Evolutionary conservation across 2,329 filamentous ascomycete genomes (phyloP), one percentile per base, ranked within the genome.

Genomic region (Colletotrichum caudatum): DNA sequence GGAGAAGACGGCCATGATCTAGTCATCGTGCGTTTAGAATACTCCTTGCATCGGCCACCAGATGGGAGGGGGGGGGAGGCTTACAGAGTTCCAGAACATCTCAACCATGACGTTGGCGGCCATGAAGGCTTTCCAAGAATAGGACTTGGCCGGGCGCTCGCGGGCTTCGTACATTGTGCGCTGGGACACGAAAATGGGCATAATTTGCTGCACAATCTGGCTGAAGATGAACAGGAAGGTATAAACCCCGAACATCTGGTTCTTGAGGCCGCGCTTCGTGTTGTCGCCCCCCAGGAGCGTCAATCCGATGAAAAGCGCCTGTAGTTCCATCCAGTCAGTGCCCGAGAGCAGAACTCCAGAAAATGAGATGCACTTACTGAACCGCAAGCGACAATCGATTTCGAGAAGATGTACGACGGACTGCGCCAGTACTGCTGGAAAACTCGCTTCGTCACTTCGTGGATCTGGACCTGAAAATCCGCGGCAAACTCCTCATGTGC

Each of bases 401-500:
- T 94, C 56, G 90, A 88, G 81, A 92, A 94, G 76, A 95, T 91
- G 81, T 94, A 95, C 2, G 87, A 85, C 0, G 93, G 93, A 0
- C 88, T 93, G 61, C 93, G 88, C 92, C 92, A 95, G 83, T 93
- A 93, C 78, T 94, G 92, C 76, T 92, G 86, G 80, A 93, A 94
- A 9, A 93, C 89, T 73, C 92, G 90, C 53, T 84, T 77, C 11
- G 87, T 86, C 48, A 91, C 90, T 72, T 90, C 84, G 37, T 80
- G 82, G 9, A 93, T 80, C 76, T 95, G 93, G 9, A 82, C 76
- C 2, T 65, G 74, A 76, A 94, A 91, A 0, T 91, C 88, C 35
- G 91, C 91, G 0, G 93, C 92, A 73, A 93, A 94, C 39, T 70
- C 67, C 23, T 50, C 41, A 7, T 70, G 61, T 11, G 56, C 50